Evolutionary conservation across 2,329 filamentous ascomycete genomes (phyloP).

Genomic region (Cordyceps fumosorosea): DNA sequence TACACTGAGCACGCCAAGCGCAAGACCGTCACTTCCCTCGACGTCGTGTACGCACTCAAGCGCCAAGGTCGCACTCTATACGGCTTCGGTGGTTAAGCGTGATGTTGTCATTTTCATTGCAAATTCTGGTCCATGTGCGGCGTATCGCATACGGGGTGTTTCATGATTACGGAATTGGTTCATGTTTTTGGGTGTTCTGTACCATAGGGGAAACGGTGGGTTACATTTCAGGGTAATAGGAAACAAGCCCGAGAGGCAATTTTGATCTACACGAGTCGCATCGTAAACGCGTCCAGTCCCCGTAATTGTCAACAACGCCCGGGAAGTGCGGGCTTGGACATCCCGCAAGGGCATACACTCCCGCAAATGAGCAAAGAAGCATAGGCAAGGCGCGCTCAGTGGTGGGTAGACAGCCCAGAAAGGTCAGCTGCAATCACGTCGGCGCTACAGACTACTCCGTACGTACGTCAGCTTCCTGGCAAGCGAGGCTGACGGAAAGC

Average conservation of each 20-base stretch:
- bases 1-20: conserved; percentile 67
- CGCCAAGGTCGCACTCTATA: conserved; percentile 63
- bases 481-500: too few relatives aligned
- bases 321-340: too few relatives aligned
- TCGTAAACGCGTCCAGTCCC: too few relatives aligned
- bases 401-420: too few relatives aligned
- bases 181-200: conserved; percentile 38
- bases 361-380: too few relatives aligned
- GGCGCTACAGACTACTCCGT: too few relatives aligned
- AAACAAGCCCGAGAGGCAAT: conserved; percentile 22
- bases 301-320: too few relatives aligned
- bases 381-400: too few relatives aligned
- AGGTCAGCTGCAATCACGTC: too few relatives aligned
- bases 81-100: conserved; percentile 66
- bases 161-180: conserved; percentile 36
- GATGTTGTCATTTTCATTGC: conserved; percentile 18
- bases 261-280: conserved; percentile 14
- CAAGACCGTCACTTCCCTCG: conserved; percentile 60
- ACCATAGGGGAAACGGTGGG: conserved; percentile 35
- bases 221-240: conserved; percentile 31
- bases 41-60: conserved; percentile 55
- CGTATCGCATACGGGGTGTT: conserved; percentile 27
- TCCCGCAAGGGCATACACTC: too few relatives aligned
- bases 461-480: too few relatives aligned
- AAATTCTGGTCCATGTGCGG: conserved; percentile 22